Evolutionary conservation across 2,329 filamentous ascomycete species (phyloP).

Genomic region (Xylaria sp.): DNA sequence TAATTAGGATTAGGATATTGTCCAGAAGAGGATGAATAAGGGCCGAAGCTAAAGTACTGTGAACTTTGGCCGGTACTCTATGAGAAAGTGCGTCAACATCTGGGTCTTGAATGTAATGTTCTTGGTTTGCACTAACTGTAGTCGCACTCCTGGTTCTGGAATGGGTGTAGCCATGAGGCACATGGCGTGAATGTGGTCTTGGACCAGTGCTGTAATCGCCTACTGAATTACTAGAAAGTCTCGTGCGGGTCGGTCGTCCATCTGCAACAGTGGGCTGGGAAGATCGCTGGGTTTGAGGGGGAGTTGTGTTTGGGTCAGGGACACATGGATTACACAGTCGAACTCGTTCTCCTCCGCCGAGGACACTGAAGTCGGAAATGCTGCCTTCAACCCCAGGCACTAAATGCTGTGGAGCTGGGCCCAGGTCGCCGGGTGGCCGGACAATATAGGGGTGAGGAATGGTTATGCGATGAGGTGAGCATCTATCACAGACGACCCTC

Average conservation of each 20-base stretch:
- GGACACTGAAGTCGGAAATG: constrained; percentile 51
- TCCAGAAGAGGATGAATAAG: constrained; percentile 1
- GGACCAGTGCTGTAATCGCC: background rate
- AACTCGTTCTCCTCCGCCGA: constrained; percentile 62
- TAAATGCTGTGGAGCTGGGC: constrained; percentile 40
- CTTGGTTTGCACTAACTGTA: constrained; percentile 49
- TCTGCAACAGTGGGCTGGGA: constrained; percentile 26
- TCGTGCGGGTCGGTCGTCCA: constrained; percentile 45
- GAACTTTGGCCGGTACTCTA: constrained; percentile 37
- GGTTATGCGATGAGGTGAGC: constrained; percentile 92
- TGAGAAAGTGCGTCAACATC: constrained; percentile 13
- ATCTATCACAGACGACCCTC: constrained; percentile 85
- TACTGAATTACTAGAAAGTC: constrained; percentile 51
- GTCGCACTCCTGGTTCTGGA: constrained; percentile 55
- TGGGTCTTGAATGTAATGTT: background rate
- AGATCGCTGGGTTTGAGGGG: constrained; percentile 53
- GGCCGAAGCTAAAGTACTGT: constrained; percentile 15
- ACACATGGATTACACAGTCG: constrained; percentile 68
- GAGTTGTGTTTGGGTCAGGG: constrained; percentile 64
- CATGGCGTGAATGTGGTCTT: constrained; percentile 38
- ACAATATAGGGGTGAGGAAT: constrained; percentile 95
- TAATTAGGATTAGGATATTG: constrained; percentile 12
- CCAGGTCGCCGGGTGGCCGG: constrained; percentile 63
- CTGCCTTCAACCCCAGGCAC: constrained; percentile 49
- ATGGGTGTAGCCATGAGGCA: constrained; percentile 30